These are phyloP conservation scores for Anisodus tanguticus DNA, from an alignment of 257 asterid species.

Conservation along the genomic window DNA sequence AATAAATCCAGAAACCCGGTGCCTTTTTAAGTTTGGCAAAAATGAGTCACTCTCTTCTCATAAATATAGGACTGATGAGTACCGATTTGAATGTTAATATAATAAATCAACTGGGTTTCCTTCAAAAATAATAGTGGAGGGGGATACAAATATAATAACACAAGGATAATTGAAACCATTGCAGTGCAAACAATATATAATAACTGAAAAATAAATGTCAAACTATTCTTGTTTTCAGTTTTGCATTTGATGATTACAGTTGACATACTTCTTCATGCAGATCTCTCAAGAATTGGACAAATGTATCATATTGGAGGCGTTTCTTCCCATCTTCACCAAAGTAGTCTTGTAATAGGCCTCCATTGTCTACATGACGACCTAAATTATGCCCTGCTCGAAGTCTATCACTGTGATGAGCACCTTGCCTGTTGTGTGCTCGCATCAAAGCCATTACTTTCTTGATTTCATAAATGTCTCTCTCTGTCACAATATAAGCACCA, in stretches of 20 bases:
- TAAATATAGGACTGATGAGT: no score
- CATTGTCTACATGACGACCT: slow-evolving; percentile 69
- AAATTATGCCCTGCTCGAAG: slow-evolving; percentile 74
- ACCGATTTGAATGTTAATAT: no score
- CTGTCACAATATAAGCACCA: slow-evolving; percentile 42
- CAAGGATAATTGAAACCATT: slow-evolving; percentile 10
- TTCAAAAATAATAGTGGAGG: not conserved
- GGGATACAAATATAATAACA: not conserved
- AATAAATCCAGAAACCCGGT: no score
- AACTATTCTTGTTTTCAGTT: slow-evolving; percentile 10
- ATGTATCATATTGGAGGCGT: slow-evolving; percentile 67
- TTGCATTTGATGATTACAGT: not conserved
- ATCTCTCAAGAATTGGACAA: slow-evolving; percentile 72
- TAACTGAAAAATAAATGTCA: slow-evolving; percentile 21
- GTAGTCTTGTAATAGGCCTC: slow-evolving; percentile 78
- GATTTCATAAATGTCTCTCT: slow-evolving; percentile 72
- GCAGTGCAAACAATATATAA: slow-evolving; percentile 2
- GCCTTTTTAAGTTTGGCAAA: no score
- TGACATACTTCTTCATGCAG: slow-evolving; percentile 77
- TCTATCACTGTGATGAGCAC: slow-evolving; percentile 72
- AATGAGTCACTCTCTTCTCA: no score
- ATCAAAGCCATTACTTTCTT: slow-evolving; percentile 87
- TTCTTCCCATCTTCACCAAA: slow-evolving; percentile 74
- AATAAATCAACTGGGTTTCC: slow-evolving; percentile 16
- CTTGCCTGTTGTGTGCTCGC: slow-evolving; percentile 91